Percentiles rank a stretch among this genome's conserved stretches.
Conservation (phyloP, 108 stramenopile species). For the Pseudonitzschia delicatissima region DNA sequence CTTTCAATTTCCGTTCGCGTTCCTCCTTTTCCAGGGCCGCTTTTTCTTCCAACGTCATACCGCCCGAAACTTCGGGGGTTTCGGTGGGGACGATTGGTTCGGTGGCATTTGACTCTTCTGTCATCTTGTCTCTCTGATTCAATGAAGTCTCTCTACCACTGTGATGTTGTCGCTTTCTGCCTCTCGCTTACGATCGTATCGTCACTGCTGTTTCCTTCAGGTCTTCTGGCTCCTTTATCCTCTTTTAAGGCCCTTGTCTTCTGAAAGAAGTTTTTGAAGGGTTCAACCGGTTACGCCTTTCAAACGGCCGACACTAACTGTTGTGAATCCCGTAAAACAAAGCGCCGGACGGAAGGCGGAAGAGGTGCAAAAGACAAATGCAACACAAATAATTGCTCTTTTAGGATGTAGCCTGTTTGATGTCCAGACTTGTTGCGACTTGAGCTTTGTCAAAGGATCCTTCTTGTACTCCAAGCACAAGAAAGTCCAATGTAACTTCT, state of each 20-base stretch:
- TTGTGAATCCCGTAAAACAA: neutral
- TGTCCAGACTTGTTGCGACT: neutral
- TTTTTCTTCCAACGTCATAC: conserved; percentile 25
- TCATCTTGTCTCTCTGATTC: no score
- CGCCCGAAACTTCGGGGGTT: neutral
- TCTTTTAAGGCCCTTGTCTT: neutral
- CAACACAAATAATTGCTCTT: neutral
- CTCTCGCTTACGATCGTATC: no score
- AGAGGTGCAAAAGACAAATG: neutral
- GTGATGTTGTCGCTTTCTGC: no score
- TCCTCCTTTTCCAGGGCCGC: conserved; percentile 24
- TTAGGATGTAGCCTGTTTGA: neutral
- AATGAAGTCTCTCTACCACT: no score
- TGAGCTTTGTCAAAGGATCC: neutral
- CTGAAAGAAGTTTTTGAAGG: no score
- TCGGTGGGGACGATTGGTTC: no score
- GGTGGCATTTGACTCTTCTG: no score
- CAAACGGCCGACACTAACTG: neutral
- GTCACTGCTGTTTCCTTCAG: no score
- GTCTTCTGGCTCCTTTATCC: neutral
- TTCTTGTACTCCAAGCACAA: neutral
- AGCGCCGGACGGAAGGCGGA: neutral
- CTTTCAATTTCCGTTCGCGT: conserved; percentile 25
- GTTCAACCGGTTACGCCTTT: neutral
- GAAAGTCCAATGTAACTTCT: neutral